These are phyloP conservation scores for Neofusicoccum cordaticola DNA, from an alignment of 2,329 filamentous ascomycete species.

Conservation along the genomic window DNA sequence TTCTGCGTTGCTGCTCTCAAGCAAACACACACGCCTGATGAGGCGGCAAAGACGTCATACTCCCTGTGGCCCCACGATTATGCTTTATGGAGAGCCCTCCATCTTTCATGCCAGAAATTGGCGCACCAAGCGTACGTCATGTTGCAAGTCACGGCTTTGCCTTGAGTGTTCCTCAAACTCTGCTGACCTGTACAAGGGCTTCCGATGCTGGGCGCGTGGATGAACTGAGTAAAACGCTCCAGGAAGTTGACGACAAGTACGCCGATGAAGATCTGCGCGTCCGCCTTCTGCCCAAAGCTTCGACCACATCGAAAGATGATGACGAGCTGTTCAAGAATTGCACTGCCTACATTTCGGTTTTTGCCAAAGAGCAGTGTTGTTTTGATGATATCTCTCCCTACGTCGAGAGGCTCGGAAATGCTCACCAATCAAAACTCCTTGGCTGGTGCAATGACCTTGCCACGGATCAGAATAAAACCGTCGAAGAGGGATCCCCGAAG, in stretches of 20 bases:
- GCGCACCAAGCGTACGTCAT: constrained; percentile 5
- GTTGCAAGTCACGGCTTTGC: neutral
- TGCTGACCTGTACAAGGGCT: neutral
- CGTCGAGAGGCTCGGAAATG: neutral
- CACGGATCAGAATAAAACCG: neutral
- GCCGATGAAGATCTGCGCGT: constrained; percentile 1
- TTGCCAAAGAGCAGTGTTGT: constrained; percentile 8
- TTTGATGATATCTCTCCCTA: constrained; percentile 16
- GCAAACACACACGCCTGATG: constrained; percentile 1
- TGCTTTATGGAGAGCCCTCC: constrained; percentile 2
- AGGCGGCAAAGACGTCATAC: constrained; percentile 5
- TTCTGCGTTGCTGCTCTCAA: constrained; percentile 12
- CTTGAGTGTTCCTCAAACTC: neutral
- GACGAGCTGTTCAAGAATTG: neutral
- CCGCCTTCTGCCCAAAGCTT: constrained; percentile 1
- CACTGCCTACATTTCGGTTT: neutral
- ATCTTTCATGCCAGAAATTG: neutral
- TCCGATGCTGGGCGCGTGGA: neutral
- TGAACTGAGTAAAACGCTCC: neutral
- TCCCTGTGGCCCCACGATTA: constrained; percentile 12
- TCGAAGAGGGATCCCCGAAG: neutral
- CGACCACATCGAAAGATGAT: neutral
- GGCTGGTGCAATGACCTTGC: neutral
- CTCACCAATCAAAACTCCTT: constrained; percentile 2
- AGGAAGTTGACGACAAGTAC: constrained; percentile 2